Evolutionary conservation across 139 green algal species (phyloP).

Genomic region (Volvox africanus): DNA sequence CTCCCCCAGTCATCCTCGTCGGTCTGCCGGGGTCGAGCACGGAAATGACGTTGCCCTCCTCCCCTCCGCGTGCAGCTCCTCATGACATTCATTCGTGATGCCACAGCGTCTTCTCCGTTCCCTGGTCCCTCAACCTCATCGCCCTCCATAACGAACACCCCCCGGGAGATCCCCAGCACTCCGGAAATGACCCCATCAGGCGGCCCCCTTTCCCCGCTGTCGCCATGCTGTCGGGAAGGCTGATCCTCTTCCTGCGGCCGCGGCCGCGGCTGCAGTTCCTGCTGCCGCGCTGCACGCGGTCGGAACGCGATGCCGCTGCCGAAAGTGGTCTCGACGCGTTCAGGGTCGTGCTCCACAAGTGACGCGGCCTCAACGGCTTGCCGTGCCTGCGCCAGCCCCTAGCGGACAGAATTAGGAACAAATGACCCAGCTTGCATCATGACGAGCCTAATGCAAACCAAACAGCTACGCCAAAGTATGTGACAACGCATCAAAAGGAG

Average conservation of each 20-base stretch:
- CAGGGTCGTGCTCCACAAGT: conserved; percentile 28
- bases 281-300: conserved; percentile 8
- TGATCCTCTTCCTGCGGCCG: not conserved
- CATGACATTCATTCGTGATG: not conserved
- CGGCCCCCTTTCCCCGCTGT: not conserved
- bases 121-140: not conserved
- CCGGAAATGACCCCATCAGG: not conserved
- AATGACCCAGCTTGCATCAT: too few relatives aligned
- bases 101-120: not conserved
- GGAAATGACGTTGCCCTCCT: conserved; percentile 20
- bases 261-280: not conserved
- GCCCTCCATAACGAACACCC: not conserved
- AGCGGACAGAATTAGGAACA: not conserved
- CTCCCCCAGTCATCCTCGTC: not conserved
- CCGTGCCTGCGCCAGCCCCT: conserved; percentile 7
- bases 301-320: conserved; percentile 46
- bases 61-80: not conserved
- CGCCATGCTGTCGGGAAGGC: not conserved
- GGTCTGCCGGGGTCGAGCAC: not conserved
- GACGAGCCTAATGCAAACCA: too few relatives aligned
- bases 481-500: too few relatives aligned
- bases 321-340: not conserved
- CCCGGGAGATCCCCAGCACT: too few relatives aligned
- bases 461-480: too few relatives aligned
- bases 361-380: not conserved